Conservation (phyloP, 2,329 filamentous ascomycete genomes). For the Trichoderma atroviride region DNA sequence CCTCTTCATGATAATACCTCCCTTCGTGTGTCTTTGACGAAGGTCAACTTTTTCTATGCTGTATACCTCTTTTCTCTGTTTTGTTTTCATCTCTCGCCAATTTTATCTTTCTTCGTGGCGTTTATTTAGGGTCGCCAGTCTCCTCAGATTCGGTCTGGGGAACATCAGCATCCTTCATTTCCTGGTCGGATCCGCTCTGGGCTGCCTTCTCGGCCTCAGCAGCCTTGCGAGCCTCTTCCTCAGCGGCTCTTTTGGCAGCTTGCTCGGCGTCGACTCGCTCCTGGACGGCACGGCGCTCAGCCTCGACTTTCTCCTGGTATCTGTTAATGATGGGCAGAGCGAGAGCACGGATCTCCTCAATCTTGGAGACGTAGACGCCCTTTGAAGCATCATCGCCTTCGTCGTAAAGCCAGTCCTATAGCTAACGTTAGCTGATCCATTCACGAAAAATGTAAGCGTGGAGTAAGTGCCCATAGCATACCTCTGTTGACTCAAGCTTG, state of each 20-base stretch:
- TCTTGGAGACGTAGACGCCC: constrained; percentile 90
- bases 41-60: constrained; percentile 16
- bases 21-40: constrained; percentile 4
- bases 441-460: background rate
- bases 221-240: constrained; percentile 59
- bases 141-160: constrained; percentile 56
- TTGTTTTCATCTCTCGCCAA: background rate
- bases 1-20: constrained; percentile 12
- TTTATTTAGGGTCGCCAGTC: constrained; percentile 43
- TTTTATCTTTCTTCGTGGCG: background rate
- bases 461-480: constrained; percentile 53
- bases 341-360: constrained; percentile 90
- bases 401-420: constrained; percentile 97
- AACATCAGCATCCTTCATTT: constrained; percentile 65
- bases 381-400: constrained; percentile 95
- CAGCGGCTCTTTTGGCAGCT: constrained; percentile 69
- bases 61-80: constrained; percentile 6
- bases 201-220: constrained; percentile 54
- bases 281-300: constrained; percentile 76
- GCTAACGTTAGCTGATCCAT: constrained; percentile 26
- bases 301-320: constrained; percentile 92
- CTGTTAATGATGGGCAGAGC: constrained; percentile 91
- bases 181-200: constrained; percentile 57
- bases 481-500: constrained; percentile 84
- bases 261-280: constrained; percentile 78